Evolutionary conservation across 2,329 filamentous ascomycete genomes (phyloP).

Genomic region (Calcarisporium arbuscula): DNA sequence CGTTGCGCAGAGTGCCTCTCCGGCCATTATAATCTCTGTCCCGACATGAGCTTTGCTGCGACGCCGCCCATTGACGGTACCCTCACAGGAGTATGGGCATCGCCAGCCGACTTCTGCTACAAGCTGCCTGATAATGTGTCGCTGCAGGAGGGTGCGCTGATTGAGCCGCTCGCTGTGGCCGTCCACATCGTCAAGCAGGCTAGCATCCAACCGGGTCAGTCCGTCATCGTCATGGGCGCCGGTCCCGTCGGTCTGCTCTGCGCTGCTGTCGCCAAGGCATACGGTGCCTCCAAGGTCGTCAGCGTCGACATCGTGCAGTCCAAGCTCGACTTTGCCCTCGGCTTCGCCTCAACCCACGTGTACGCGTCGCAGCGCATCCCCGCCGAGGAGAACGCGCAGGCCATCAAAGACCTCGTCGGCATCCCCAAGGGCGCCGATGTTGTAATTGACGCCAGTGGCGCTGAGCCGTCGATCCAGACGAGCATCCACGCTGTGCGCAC

Average conservation of each 20-base stretch:
- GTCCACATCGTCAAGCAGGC: constrained; percentile 80
- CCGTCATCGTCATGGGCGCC: constrained; percentile 78
- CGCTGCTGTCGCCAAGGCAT: constrained; percentile 76
- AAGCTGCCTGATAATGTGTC: constrained; percentile 73
- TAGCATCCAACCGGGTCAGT: constrained; percentile 63
- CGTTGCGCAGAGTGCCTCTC: no score
- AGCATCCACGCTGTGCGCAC: constrained; percentile 63
- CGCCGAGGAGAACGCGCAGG: constrained; percentile 67
- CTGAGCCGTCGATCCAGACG: constrained; percentile 71
- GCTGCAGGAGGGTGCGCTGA: constrained; percentile 79
- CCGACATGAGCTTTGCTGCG: no score
- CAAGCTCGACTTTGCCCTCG: constrained; percentile 71
- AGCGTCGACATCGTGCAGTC: constrained; percentile 78
- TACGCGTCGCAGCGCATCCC: constrained; percentile 57
- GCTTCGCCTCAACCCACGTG: constrained; percentile 65
- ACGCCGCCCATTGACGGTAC: no score
- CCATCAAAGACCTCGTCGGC: constrained; percentile 56
- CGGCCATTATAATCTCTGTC: no score
- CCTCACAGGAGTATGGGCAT: constrained; percentile 76
- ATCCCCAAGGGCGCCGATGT: constrained; percentile 65
- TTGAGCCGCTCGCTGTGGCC: constrained; percentile 82
- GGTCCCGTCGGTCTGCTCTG: constrained; percentile 84
- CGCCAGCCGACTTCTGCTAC: constrained; percentile 89
- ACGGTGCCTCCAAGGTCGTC: constrained; percentile 80
- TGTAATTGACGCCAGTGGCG: constrained; percentile 75